Percentiles rank a stretch among this genome's conserved stretches.
Evolutionary conservation across 2,329 filamentous ascomycete genomes (phyloP).

Genomic region (Neonectria sp.): DNA sequence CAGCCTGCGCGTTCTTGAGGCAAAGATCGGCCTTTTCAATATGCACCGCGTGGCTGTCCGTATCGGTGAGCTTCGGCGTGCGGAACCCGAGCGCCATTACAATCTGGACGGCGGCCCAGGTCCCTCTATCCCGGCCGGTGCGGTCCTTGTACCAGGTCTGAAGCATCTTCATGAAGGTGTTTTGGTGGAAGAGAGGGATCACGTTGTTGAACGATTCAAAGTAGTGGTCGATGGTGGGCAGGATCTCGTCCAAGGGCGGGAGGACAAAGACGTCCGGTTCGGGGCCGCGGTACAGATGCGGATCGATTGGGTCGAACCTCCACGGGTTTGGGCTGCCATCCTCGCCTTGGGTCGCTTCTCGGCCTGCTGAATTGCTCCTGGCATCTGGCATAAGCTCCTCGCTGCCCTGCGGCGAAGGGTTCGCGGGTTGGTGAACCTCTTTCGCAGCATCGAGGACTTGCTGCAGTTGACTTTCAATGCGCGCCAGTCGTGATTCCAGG

Average conservation of each 20-base stretch:
- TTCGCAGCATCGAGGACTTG: slow-evolving; percentile 47
- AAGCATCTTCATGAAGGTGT: slow-evolving; percentile 55
- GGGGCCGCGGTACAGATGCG: slow-evolving; percentile 37
- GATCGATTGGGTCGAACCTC: slow-evolving; percentile 43
- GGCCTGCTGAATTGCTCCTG: neutral
- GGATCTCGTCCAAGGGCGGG: slow-evolving; percentile 53
- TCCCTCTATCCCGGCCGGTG: slow-evolving; percentile 39
- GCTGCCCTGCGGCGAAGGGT: neutral
- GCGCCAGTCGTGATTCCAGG: slow-evolving; percentile 47
- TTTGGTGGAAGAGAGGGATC: slow-evolving; percentile 56
- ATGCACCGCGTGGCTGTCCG: slow-evolving; percentile 35
- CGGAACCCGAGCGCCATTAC: slow-evolving; percentile 56
- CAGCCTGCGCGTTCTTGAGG: slow-evolving; percentile 56
- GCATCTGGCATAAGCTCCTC: neutral
- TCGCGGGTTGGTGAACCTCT: slow-evolving; percentile 26
- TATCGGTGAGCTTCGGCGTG: slow-evolving; percentile 38
- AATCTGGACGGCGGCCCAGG: slow-evolving; percentile 58
- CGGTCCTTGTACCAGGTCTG: slow-evolving; percentile 52
- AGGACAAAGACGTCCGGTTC: slow-evolving; percentile 41
- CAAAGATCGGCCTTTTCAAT: slow-evolving; percentile 48
- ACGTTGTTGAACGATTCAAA: slow-evolving; percentile 55
- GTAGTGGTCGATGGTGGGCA: slow-evolving; percentile 56
- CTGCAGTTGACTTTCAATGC: slow-evolving; percentile 52
- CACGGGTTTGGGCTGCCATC: slow-evolving; percentile 11
- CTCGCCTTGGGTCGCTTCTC: neutral